A percentile compares a stretch with the other conserved stretches of the same genome.
Conservation (phyloP, 495 filamentous ascomycete species). For the Aspergillus avenaceus region DNA sequence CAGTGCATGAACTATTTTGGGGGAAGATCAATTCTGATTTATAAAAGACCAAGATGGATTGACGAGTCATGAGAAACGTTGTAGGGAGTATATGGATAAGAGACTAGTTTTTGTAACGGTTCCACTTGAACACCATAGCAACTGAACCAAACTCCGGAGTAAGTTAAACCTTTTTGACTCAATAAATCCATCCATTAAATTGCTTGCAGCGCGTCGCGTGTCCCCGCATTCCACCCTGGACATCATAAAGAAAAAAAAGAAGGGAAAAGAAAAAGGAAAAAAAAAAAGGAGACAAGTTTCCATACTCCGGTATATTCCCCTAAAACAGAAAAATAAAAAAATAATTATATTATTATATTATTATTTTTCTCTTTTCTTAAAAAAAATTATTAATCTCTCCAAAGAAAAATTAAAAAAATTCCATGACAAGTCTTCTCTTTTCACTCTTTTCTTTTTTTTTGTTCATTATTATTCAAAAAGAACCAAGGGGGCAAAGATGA, state of each 20-base stretch:
- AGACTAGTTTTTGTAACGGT: background rate
- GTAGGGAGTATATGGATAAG: background rate
- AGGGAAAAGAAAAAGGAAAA: constrained; percentile 4
- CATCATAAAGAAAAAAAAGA: constrained; percentile 11
- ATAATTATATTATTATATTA: too few relatives aligned
- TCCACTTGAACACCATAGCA: constrained; percentile 5
- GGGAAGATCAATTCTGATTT: background rate
- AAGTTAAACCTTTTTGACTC: background rate
- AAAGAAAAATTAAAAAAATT: too few relatives aligned
- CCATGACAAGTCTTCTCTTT: background rate
- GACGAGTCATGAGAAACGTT: background rate
- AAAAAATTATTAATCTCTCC: background rate
- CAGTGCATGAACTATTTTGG: background rate
- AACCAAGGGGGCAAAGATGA: constrained; percentile 10
- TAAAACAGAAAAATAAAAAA: too few relatives aligned
- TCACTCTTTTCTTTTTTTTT: background rate
- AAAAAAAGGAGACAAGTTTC: background rate
- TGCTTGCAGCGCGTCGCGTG: constrained; percentile 11
- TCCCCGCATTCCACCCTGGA: constrained; percentile 20
- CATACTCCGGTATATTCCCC: background rate
- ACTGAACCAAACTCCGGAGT: background rate
- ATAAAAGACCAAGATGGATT: background rate
- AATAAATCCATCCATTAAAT: background rate
- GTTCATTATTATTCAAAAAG: background rate
- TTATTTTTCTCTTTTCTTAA: too few relatives aligned